Evolutionary conservation across 1,284 basidiomycete species (phyloP), one percentile per base, ranked within the genome.

Genomic region (Moesziomyces aphidis): DNA sequence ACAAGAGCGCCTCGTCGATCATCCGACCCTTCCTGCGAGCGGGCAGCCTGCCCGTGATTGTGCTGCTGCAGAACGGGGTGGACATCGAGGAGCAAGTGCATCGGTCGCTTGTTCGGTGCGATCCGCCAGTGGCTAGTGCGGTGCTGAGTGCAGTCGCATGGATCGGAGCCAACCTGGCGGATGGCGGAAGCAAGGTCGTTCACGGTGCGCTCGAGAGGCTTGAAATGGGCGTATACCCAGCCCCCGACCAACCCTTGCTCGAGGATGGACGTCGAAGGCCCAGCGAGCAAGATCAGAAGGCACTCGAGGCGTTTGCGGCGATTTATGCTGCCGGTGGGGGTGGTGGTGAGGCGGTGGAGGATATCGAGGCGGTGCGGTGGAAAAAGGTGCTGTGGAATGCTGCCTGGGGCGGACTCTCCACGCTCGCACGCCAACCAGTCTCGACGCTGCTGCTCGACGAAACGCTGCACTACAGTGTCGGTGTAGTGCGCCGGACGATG

Each of bases 41-140:
- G 36, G 45, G 70, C 4, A 69, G 90, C 76, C 79, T 86, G 4
- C 86, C 87, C 0, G 88, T 88, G 1, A 91, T 91, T 74, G 89
- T 91, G 2, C 81, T 93, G 17, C 84, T 93, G 48, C 91, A 93
- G 85, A 93, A 94, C 81, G 92, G 92, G 2, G 86, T 94, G 5
- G 90, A 89, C 31, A 89, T 92, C 23, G 92, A 93, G 79, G 86
- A 85, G 28, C 91, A 92, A 62, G 85, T 92, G 31, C 90, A 91
- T 76, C 76, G 87, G 5, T 87, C 88, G 0, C 80, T 90, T 11
- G 87, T 88, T 62, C 52, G 66, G 3, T 10, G 42, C 17, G 36
- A 58, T n/a, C 61, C 67, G 15, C 56, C 55, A 11, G 43, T 78
- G 2, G 81, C 80, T 0, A 52, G 54, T 19, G 68, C 58, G 11